Evolutionary conservation across 1,284 basidiomycete species (phyloP).

Genomic region (Ceratobasidium sp.): DNA sequence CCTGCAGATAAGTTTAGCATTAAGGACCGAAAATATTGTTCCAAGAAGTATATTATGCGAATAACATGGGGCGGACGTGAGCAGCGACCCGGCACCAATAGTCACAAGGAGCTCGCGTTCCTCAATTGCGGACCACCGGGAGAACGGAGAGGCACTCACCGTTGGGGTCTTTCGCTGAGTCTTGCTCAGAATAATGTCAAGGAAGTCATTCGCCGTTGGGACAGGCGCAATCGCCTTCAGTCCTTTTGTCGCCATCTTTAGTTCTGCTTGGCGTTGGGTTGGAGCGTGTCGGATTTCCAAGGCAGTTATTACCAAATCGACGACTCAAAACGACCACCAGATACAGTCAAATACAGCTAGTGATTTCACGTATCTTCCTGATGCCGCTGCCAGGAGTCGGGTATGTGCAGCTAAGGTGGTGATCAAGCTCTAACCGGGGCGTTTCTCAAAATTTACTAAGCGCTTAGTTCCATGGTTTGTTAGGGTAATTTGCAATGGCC

Average conservation of each 20-base stretch:
- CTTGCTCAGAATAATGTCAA: slow-evolving; percentile 94
- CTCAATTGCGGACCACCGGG: no score
- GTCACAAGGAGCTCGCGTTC: no score
- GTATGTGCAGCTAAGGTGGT: not conserved
- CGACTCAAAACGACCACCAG: no score
- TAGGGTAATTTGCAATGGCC: not conserved
- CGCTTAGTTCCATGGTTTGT: slow-evolving; percentile 13
- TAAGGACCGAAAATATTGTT: not conserved
- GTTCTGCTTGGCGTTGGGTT: not conserved
- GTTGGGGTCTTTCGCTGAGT: slow-evolving; percentile 98
- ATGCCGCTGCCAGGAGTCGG: not conserved
- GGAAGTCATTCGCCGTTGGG: slow-evolving; percentile 91
- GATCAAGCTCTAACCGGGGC: not conserved
- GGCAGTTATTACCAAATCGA: no score
- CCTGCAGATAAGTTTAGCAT: slow-evolving; percentile 53
- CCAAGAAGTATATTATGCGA: not conserved
- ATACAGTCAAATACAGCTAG: no score
- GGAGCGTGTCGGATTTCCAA: not conserved
- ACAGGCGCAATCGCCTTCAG: slow-evolving; percentile 97
- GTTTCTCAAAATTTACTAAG: slow-evolving; percentile 35
- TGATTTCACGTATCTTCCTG: not conserved
- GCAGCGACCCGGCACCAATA: no score
- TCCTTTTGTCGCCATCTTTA: slow-evolving; percentile 80
- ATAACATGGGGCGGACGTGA: not conserved
- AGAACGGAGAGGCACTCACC: no score